phyloP scores from a whole-genome alignment of 1,284 basidiomycete genomes.

The Flammula alnicola region DNA sequence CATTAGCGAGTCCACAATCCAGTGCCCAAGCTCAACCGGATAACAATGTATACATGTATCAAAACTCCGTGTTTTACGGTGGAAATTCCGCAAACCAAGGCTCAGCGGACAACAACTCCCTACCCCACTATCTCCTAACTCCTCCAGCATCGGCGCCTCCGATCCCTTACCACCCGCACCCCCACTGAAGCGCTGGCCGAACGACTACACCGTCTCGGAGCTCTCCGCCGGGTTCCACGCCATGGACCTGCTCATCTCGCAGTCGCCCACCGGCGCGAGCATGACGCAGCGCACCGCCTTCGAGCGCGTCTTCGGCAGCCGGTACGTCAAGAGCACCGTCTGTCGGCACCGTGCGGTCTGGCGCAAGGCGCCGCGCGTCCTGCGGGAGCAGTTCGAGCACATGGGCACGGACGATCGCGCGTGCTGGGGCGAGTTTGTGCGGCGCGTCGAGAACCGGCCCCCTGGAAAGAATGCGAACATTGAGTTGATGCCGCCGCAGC shows the following conservation, averaged over 20 bases:
- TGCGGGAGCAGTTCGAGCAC: conserved; percentile 54
- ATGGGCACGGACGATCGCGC: conserved; percentile 61
- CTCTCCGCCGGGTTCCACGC: conserved; percentile 57
- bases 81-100: conserved; percentile 7
- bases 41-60: conserved; percentile 24
- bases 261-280: conserved; percentile 35
- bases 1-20: conserved; percentile 16
- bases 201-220: conserved; percentile 70
- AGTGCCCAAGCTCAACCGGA: conserved; percentile 19
- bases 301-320: conserved; percentile 64
- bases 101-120: conserved; percentile 15
- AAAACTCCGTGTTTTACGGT: conserved; percentile 22
- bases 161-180: conserved; percentile 55
- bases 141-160: conserved; percentile 32
- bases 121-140: conserved; percentile 26
- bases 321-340: conserved; percentile 73
- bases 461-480: conserved; percentile 30
- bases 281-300: conserved; percentile 66
- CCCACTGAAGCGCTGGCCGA: conserved; percentile 72
- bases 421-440: conserved; percentile 69
- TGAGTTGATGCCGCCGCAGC: conserved; percentile 1
- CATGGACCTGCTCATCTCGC: conserved; percentile 56
- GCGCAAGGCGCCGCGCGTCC: conserved; percentile 51
- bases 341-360: conserved; percentile 69
- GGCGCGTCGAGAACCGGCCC: conserved; percentile 51